Base-by-base conservation (phyloP, 2,329 filamentous ascomycete genomes). In the Botrytis aclada region DNA sequence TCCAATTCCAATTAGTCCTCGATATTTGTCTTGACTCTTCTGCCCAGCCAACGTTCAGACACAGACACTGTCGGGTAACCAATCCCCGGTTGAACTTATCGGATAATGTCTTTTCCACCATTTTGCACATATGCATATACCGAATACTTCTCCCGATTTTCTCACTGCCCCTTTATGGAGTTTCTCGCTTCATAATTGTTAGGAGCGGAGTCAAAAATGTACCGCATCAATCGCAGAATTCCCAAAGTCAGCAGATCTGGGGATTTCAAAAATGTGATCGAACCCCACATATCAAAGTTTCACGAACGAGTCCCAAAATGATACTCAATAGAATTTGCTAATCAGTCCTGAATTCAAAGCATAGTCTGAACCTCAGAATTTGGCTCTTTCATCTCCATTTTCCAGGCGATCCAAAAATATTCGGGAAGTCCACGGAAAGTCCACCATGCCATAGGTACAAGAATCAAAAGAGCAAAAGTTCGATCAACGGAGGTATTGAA, bases 401-500 rank as follows among this genome's bases (percentile, higher is more conserved):
- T 34, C 1, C 20, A 47, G 20, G 12, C 5, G 8, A 20, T 9
- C 8, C 22, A 54, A 66, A 39, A 39, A 39, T 7, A 14, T 16
- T 3, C 1, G 16, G 16, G 25, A 54, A 25, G 4, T 1, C 22
- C 9, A 54, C 4, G 20, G 8, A 29, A 4, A 10, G 16, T 29
- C 2, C 14, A 56, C 29, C 8, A 7, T 37, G 10, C 34, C 7
- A 9, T 25, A 4, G 18, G 18, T 9, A 29, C 0, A 12, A 10
- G 43, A 9, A 20, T 1, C 16, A 37, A 39, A 18, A 41, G 4
- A 3, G 25, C 47, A 34, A 25, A 73, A 71, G n/a, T 47, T 1
- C 22, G 18, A 54, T 29, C 62, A 45, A 22, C 18, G 39, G 74
- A 73, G 74, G 74, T 76, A 63, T 75, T 77, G 76, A 79, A 76